These are phyloP conservation scores for Rhodotorula sp. DNA, from an alignment of 1,284 basidiomycete species.

Conservation along the genomic window DNA sequence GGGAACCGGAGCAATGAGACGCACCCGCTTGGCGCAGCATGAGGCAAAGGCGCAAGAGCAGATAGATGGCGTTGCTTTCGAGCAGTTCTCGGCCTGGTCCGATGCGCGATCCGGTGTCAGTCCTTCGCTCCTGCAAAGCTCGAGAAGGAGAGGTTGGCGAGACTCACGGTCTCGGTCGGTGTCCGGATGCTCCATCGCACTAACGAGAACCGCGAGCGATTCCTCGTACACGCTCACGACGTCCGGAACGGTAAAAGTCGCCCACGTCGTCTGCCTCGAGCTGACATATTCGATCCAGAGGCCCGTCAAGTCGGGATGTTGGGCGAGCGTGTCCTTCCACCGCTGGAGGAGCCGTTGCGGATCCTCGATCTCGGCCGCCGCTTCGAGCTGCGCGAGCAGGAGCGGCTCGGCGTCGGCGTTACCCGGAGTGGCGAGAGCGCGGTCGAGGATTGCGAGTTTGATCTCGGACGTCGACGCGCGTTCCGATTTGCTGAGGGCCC, in stretches of 20 bases:
- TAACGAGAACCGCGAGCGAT: slow-evolving; percentile 49
- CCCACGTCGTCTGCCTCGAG: slow-evolving; percentile 42
- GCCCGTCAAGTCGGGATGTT: slow-evolving; percentile 30
- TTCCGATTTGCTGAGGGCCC: slow-evolving; percentile 60
- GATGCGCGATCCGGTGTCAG: not conserved
- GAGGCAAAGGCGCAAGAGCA: slow-evolving; percentile 55
- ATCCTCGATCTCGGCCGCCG: slow-evolving; percentile 61
- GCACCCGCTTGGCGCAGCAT: slow-evolving; percentile 10
- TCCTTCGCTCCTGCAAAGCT: not conserved
- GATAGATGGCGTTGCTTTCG: slow-evolving; percentile 63
- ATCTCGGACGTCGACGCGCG: slow-evolving; percentile 57
- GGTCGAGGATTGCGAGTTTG: slow-evolving; percentile 63
- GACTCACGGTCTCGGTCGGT: not conserved
- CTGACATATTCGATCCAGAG: slow-evolving; percentile 42
- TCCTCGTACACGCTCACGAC: slow-evolving; percentile 41
- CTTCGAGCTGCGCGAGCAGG: slow-evolving; percentile 64
- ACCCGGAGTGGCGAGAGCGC: slow-evolving; percentile 61
- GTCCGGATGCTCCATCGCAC: slow-evolving; percentile 48
- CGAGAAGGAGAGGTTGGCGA: no score
- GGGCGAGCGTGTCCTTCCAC: slow-evolving; percentile 64
- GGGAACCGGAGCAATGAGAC: no score
- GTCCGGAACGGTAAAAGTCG: slow-evolving; percentile 38
- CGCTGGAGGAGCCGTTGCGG: slow-evolving; percentile 59
- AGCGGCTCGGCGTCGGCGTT: slow-evolving; percentile 59
- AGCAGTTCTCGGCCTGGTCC: slow-evolving; percentile 56